Percentiles rank a stretch among this genome's conserved stretches.
Conservation (phyloP, 2,329 filamentous ascomycete species). For the Cladophialophora chaetospira region DNA sequence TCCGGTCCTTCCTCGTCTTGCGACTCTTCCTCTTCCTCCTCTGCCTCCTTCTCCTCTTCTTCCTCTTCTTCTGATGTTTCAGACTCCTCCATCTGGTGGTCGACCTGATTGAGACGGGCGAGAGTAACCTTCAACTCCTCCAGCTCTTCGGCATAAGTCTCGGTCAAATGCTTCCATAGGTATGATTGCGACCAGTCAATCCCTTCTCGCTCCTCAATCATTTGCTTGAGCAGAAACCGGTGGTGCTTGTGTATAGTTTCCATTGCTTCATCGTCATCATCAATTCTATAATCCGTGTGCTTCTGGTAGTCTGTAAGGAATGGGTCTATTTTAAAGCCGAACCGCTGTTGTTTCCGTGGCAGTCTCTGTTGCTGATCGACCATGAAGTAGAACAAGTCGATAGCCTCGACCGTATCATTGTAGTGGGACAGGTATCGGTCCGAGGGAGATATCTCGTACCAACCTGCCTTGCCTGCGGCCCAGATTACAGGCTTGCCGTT, state of each 20-base stretch:
- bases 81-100: conserved; percentile 35
- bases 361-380: conserved; percentile 57
- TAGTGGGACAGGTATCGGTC: conserved; percentile 54
- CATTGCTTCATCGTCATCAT: conserved; percentile 49
- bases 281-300: conserved; percentile 35
- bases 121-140: conserved; percentile 24
- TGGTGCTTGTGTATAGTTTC: conserved; percentile 50
- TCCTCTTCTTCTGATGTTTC: conserved; percentile 24
- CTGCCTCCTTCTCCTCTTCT: conserved; percentile 2
- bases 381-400: conserved; percentile 62
- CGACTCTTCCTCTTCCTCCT: not conserved
- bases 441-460: conserved; percentile 61
- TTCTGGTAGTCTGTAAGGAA: conserved; percentile 34
- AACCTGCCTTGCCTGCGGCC: conserved; percentile 64
- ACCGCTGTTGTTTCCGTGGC: conserved; percentile 27
- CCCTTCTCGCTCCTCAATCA: conserved; percentile 49
- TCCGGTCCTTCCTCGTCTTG: not conserved
- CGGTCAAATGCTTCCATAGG: conserved; percentile 47
- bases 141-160: conserved; percentile 40
- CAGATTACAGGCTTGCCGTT: conserved; percentile 61
- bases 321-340: conserved; percentile 32
- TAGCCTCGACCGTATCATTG: conserved; percentile 59
- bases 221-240: conserved; percentile 49
- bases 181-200: conserved; percentile 49
- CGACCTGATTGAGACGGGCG: conserved; percentile 9